Evolutionary conservation across 208 protist genomes (phyloP).

Genomic region (Willaertia magna): DNA sequence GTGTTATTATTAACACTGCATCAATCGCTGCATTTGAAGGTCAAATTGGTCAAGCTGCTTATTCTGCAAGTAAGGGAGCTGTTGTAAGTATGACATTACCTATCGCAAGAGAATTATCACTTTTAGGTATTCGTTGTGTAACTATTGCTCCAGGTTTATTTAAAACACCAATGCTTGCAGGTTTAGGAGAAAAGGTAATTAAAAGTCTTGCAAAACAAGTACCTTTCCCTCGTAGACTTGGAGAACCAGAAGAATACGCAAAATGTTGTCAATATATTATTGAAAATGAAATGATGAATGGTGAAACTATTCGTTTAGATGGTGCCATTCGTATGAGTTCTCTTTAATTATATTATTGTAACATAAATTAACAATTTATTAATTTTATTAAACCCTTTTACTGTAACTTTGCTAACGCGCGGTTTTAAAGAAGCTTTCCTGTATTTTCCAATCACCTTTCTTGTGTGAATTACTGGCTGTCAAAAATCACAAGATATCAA

Average conservation of each 20-base stretch:
- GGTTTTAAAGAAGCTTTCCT: too few species aligned
- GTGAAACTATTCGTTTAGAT: conserved; percentile 39
- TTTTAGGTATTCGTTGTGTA: conserved; percentile 49
- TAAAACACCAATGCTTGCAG: conserved; percentile 47
- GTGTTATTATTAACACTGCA: conserved; percentile 61
- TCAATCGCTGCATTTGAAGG: conserved; percentile 60
- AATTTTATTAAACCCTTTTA: too few species aligned
- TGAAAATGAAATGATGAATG: conserved; percentile 59
- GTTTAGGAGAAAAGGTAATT: conserved; percentile 22
- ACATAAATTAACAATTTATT: too few species aligned
- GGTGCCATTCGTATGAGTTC: conserved; percentile 10
- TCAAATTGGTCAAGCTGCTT: conserved; percentile 66
- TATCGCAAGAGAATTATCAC: conserved; percentile 39
- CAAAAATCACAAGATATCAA: too few species aligned
- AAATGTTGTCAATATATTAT: conserved; percentile 43
- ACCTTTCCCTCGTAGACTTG: conserved; percentile 49
- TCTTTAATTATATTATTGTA: too few species aligned
- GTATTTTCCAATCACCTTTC: too few species aligned
- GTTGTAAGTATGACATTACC: conserved; percentile 56
- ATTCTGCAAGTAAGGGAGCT: conserved; percentile 55
- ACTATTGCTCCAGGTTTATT: conserved; percentile 55
- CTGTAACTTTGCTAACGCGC: too few species aligned
- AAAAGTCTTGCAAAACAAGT: conserved; percentile 36
- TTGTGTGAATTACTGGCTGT: too few species aligned
- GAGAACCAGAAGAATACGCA: conserved; percentile 52